Percentiles rank a stretch among this genome's conserved stretches.
Conservation (phyloP, 371 early-diverging fungal species). For the Apophysomyces sp. region DNA sequence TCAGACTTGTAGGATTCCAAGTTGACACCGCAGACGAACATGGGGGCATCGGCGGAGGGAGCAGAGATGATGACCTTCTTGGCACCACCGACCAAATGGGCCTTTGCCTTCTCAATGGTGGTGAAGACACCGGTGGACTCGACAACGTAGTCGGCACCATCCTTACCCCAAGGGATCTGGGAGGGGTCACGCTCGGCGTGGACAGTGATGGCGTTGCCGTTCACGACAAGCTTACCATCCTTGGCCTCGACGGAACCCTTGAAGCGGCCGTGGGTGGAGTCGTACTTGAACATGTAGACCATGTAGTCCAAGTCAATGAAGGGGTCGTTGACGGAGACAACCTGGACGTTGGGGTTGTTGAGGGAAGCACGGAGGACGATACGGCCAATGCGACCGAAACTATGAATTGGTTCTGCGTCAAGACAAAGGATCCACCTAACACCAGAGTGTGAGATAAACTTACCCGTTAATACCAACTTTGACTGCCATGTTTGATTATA, state of each 20-base stretch:
- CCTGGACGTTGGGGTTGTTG: constrained; percentile 73
- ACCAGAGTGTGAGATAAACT: no score
- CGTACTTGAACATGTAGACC: constrained; percentile 97
- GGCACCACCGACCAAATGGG: constrained; percentile 93
- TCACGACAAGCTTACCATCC: constrained; percentile 84
- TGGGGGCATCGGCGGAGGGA: constrained; percentile 89
- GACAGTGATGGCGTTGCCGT: constrained; percentile 80
- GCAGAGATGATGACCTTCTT: constrained; percentile 99
- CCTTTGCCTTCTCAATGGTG: constrained; percentile 82
- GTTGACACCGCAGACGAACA: constrained; percentile 96
- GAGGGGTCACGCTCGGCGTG: constrained; percentile 74
- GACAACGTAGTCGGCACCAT: constrained; percentile 93
- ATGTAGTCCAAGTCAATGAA: constrained; percentile 96
- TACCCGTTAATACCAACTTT: constrained; percentile 96
- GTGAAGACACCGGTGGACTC: constrained; percentile 99
- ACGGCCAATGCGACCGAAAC: constrained; percentile 98
- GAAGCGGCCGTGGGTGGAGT: constrained; percentile 96
- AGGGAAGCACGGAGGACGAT: constrained; percentile 94
- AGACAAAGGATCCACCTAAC: no score
- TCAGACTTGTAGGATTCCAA: constrained; percentile 84
- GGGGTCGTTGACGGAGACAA: constrained; percentile 98
- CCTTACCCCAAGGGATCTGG: constrained; percentile 90
- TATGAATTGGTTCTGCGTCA: no score
- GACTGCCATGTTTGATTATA: constrained; percentile 40
- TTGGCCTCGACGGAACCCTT: constrained; percentile 74